A percentile compares a stretch with the other conserved stretches of the same genome.
Evolutionary conservation across 345 rosid species (phyloP).

Genomic region (Arabis hirsuta): DNA sequence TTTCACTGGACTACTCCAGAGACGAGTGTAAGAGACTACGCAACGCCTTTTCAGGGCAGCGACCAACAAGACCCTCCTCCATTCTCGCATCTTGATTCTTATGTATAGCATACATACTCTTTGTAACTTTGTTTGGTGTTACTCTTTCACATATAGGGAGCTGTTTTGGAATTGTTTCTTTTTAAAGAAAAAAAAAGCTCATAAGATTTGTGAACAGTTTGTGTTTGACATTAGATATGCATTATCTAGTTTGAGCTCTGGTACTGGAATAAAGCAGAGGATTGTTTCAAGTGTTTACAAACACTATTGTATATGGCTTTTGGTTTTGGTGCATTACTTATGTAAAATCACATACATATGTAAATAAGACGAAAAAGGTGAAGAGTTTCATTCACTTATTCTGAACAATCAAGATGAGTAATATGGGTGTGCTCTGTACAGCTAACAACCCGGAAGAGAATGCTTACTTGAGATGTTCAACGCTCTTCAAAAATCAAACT

Average conservation of each 20-base stretch:
- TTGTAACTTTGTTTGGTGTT: constrained; percentile 37
- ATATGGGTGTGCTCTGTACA: constrained; percentile 39
- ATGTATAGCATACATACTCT: constrained; percentile 31
- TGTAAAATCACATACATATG: constrained; percentile 36
- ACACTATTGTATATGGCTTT: constrained; percentile 35
- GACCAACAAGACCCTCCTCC: constrained; percentile 32
- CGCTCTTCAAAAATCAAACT: constrained; percentile 55
- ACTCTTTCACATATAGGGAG: constrained; percentile 33
- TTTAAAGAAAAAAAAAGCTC: constrained; percentile 3
- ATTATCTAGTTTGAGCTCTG: constrained; percentile 28
- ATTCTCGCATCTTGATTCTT: constrained; percentile 40
- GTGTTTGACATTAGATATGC: constrained; percentile 32
- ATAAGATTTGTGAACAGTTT: constrained; percentile 33
- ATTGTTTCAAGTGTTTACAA: constrained; percentile 33
- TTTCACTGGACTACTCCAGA: constrained; percentile 67
- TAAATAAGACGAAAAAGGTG: constrained; percentile 14
- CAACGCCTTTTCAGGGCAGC: constrained; percentile 46
- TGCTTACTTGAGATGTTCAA: constrained; percentile 39
- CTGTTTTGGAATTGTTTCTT: constrained; percentile 30
- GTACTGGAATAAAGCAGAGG: constrained; percentile 15
- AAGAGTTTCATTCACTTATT: constrained; percentile 35
- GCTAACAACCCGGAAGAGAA: constrained; percentile 39
- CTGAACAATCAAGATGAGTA: constrained; percentile 34
- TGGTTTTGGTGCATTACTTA: constrained; percentile 25
- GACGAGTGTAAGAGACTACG: constrained; percentile 57